Percentiles rank a stretch among this genome's conserved stretches.
These are phyloP conservation scores for Diddensiella santjacobensis DNA, from an alignment of 805 yeast genomes.

Conservation along the genomic window DNA sequence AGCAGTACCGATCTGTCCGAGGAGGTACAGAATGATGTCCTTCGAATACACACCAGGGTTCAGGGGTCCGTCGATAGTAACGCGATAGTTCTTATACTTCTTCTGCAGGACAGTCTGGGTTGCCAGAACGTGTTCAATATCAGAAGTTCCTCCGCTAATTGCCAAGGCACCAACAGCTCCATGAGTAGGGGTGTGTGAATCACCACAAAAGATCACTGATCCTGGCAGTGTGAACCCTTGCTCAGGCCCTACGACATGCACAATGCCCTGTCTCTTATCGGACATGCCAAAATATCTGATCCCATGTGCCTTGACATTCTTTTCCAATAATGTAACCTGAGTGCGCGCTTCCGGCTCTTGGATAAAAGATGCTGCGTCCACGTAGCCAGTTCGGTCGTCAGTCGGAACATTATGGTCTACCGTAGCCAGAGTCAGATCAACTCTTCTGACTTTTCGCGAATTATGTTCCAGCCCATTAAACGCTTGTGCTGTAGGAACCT, in stretches of 20 bases:
- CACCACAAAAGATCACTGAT: conserved; percentile 97
- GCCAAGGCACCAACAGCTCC: conserved; percentile 98
- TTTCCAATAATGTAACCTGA: conserved; percentile 87
- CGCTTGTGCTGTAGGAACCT: conserved; percentile 98
- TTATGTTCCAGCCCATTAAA: conserved; percentile 91
- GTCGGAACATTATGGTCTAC: conserved; percentile 98
- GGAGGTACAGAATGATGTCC: conserved; percentile 88
- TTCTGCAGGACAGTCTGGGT: conserved; percentile 90
- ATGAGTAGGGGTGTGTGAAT: conserved; percentile 95
- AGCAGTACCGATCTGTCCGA: conserved; percentile 96
- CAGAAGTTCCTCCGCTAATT: conserved; percentile 97
- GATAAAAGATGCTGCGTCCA: conserved; percentile 70
- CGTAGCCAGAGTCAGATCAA: conserved; percentile 86
- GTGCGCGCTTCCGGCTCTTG: conserved; percentile 85
- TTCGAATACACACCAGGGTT: conserved; percentile 89
- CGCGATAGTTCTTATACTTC: conserved; percentile 93
- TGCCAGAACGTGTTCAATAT: conserved; percentile 96
- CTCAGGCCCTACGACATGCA: conserved; percentile 97
- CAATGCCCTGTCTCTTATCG: conserved; percentile 94
- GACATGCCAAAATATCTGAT: conserved; percentile 92
- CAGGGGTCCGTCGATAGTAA: conserved; percentile 76
- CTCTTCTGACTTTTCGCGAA: conserved; percentile 81
- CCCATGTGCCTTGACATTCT: conserved; percentile 83
- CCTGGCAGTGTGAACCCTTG: conserved; percentile 98
- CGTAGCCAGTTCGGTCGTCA: conserved; percentile 68